Conservation (phyloP, 306 rosid genomes). For the Trifolium pratense region DNA sequence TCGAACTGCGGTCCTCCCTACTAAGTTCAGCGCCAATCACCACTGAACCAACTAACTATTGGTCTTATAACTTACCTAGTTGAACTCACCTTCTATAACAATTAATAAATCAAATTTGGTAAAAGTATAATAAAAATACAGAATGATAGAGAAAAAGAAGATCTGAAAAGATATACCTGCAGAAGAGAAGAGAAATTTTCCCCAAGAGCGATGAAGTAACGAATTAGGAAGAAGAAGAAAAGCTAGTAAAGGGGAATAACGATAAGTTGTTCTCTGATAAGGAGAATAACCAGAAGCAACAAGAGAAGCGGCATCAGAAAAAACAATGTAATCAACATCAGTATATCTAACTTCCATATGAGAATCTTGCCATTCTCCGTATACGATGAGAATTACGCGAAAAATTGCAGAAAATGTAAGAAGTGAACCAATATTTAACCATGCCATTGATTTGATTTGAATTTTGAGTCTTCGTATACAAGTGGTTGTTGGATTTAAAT, state of each 20-base stretch:
- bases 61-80: too few relatives aligned
- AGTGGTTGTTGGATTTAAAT: too few relatives aligned
- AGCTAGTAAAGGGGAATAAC: constrained; percentile 87
- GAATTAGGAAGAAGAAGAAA: constrained; percentile 83
- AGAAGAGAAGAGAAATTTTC: constrained; percentile 86
- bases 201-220: constrained; percentile 76
- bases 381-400: constrained; percentile 63
- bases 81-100: background rate
- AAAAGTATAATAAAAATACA: background rate
- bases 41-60: too few relatives aligned
- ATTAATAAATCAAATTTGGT: background rate
- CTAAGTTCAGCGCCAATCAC: too few relatives aligned
- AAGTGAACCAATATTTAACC: constrained; percentile 45
- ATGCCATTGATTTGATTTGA: constrained; percentile 40
- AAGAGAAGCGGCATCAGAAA: constrained; percentile 88
- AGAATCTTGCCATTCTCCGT: constrained; percentile 95
- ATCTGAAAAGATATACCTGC: constrained; percentile 52
- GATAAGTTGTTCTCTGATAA: constrained; percentile 79
- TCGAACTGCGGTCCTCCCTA: too few relatives aligned
- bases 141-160: background rate
- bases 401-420: constrained; percentile 65
- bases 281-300: constrained; percentile 85
- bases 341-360: constrained; percentile 92
- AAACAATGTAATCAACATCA: constrained; percentile 86
- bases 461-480: too few relatives aligned